These are phyloP conservation scores for Yamadazyma takamatsuzukensis DNA, from an alignment of 805 yeast species.

Conservation along the genomic window DNA sequence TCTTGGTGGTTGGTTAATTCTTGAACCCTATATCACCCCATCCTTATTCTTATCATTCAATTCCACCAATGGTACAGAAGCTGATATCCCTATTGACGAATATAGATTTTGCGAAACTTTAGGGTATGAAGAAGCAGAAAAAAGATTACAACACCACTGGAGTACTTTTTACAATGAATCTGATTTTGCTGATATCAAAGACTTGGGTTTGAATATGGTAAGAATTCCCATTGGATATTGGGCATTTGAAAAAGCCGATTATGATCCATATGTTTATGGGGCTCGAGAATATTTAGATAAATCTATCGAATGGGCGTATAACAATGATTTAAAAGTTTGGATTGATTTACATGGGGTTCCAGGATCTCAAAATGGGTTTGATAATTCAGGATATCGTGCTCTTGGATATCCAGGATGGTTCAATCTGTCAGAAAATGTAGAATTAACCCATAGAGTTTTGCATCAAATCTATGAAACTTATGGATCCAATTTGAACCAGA, in stretches of 20 bases:
- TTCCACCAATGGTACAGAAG: conserved; percentile 11
- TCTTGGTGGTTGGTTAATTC: conserved; percentile 69
- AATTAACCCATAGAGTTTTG: conserved; percentile 30
- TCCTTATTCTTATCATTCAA: conserved; percentile 44
- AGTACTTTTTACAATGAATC: conserved; percentile 53
- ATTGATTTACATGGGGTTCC: conserved; percentile 81
- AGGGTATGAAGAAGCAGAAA: conserved; percentile 44
- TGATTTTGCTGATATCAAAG: conserved; percentile 51
- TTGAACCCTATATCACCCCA: conserved; percentile 72
- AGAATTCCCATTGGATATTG: conserved; percentile 79
- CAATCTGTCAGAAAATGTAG: conserved; percentile 23
- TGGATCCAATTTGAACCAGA: conserved; percentile 18
- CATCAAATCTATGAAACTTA: conserved; percentile 31
- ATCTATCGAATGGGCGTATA: conserved; percentile 67
- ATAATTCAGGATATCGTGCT: conserved; percentile 68
- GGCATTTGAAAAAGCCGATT: conserved; percentile 54
- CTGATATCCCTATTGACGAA: conserved; percentile 56
- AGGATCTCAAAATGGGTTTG: conserved; percentile 86
- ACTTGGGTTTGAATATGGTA: conserved; percentile 61
- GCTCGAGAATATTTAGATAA: conserved; percentile 62
- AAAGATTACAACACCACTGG: conserved; percentile 52
- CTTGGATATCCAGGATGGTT: conserved; percentile 35
- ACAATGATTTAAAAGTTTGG: conserved; percentile 61
- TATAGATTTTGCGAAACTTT: conserved; percentile 47
- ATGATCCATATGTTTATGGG: conserved; percentile 67